Conservation (phyloP, 306 rosid genomes). For the Carpinus viminea region DNA sequence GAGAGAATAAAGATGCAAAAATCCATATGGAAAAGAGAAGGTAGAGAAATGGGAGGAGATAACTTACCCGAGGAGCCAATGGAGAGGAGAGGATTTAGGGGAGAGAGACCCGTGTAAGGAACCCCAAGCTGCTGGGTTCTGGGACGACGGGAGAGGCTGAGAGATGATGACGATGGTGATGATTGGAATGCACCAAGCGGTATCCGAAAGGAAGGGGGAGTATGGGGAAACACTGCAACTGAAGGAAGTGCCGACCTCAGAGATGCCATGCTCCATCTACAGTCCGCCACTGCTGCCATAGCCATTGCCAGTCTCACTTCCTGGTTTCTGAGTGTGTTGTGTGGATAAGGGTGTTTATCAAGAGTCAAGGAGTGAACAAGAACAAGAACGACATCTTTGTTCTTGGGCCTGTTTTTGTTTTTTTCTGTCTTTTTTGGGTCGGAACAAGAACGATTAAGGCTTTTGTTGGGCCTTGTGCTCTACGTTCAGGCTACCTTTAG, state of each 20-base stretch:
- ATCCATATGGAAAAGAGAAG: neutral
- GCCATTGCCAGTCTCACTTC: neutral
- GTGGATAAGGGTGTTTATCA: no score
- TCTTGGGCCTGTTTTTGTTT: no score
- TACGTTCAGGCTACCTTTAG: neutral
- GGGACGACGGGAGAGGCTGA: neutral
- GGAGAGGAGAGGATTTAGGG: conserved; percentile 41
- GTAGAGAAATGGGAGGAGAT: neutral
- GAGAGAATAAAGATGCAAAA: neutral
- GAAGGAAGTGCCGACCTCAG: conserved; percentile 47
- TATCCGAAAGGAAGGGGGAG: conserved; percentile 27
- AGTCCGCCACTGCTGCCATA: conserved; percentile 11
- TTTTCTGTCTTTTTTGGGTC: no score
- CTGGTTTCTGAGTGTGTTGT: no score
- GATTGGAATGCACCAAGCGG: conserved; percentile 22
- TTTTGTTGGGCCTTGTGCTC: conserved; percentile 17
- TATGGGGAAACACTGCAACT: conserved; percentile 36
- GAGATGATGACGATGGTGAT: no score
- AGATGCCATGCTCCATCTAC: conserved; percentile 63
- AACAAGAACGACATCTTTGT: no score
- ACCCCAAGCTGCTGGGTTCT: conserved; percentile 21
- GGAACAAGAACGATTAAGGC: neutral
- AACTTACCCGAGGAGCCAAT: neutral
- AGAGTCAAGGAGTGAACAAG: no score
- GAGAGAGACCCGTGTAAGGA: conserved; percentile 63